Evolutionary conservation across 2,329 filamentous ascomycete genomes (phyloP).

Genomic region (Fusarium sacchari): DNA sequence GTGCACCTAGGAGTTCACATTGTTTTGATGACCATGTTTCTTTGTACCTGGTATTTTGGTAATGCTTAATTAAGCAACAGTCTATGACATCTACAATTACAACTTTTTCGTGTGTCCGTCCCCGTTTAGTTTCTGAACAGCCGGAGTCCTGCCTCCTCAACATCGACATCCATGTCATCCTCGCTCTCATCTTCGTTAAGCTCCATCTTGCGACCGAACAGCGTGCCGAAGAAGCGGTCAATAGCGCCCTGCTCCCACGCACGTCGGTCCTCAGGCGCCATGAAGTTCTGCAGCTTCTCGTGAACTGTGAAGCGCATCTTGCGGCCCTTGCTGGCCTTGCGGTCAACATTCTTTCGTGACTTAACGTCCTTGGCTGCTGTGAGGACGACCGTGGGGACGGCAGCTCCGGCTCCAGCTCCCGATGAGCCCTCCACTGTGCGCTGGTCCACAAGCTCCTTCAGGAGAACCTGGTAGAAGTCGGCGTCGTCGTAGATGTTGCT

Average conservation of each 20-base stretch:
- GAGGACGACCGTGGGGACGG: constrained; percentile 67
- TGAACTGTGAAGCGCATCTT: constrained; percentile 96
- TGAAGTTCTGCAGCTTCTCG: constrained; percentile 97
- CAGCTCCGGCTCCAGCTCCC: constrained; percentile 50
- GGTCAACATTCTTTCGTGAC: constrained; percentile 85
- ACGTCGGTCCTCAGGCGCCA: constrained; percentile 87
- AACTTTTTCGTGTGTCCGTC: constrained; percentile 3
- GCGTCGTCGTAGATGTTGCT: constrained; percentile 86
- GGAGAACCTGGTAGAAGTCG: constrained; percentile 90
- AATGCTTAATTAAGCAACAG: constrained; percentile 18
- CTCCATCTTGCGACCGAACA: constrained; percentile 76
- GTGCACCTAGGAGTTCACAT: constrained; percentile 58
- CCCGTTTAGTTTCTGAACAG: constrained; percentile 58
- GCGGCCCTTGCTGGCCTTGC: constrained; percentile 92
- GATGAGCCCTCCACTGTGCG: constrained; percentile 75
- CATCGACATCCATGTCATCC: constrained; percentile 62
- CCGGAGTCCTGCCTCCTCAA: constrained; percentile 63
- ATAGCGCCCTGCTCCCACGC: constrained; percentile 83
- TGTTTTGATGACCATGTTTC: constrained; percentile 51
- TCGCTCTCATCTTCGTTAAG: constrained; percentile 68
- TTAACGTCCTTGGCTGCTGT: constrained; percentile 80
- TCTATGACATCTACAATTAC: constrained; percentile 22
- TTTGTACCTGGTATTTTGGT: constrained; percentile 30
- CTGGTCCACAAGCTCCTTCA: constrained; percentile 93
- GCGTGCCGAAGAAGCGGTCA: constrained; percentile 78